phyloP scores from a whole-genome alignment of 2,329 filamentous ascomycete genomes.

The Raffaelea albimanens region DNA sequence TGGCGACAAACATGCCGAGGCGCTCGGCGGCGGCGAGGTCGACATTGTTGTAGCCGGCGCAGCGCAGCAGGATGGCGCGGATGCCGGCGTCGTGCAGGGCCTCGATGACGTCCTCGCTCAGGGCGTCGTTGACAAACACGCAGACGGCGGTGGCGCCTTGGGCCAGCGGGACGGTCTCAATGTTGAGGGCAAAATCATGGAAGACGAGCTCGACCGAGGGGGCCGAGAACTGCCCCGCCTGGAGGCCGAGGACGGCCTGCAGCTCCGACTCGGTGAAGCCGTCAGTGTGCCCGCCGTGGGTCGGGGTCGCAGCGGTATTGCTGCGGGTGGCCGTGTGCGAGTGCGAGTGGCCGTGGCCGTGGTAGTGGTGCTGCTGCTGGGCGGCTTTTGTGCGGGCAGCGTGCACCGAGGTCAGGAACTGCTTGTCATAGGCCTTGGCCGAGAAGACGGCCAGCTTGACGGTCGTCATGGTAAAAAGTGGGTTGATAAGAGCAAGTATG shows the following conservation, averaged over 20 bases:
- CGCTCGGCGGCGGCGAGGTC: constrained; percentile 45
- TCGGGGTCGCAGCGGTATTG: too few relatives aligned
- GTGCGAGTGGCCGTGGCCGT: not conserved
- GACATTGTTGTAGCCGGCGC: constrained; percentile 61
- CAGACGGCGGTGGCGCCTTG: constrained; percentile 47
- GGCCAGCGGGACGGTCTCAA: constrained; percentile 47
- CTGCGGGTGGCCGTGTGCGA: not conserved
- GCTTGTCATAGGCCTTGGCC: constrained; percentile 53
- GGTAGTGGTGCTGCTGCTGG: not conserved
- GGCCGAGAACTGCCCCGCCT: constrained; percentile 16
- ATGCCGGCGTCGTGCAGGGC: constrained; percentile 40
- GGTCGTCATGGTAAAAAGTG: constrained; percentile 9
- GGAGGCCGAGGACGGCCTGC: not conserved
- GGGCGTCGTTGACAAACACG: constrained; percentile 58
- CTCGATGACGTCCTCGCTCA: constrained; percentile 40
- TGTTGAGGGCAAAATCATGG: constrained; percentile 47
- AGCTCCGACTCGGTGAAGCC: not conserved
- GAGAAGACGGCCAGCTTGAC: constrained; percentile 57
- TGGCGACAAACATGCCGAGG: constrained; percentile 51
- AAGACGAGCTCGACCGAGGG: constrained; percentile 39
- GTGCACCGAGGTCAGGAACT: constrained; percentile 38
- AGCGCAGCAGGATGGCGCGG: constrained; percentile 52
- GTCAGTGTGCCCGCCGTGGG: not conserved
- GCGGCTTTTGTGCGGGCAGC: constrained; percentile 17
- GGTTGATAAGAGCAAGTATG: too few relatives aligned